Evolutionary conservation across 2,329 filamentous ascomycete species (phyloP).

Genomic region (Paecilomyces dactylethromorphus): DNA sequence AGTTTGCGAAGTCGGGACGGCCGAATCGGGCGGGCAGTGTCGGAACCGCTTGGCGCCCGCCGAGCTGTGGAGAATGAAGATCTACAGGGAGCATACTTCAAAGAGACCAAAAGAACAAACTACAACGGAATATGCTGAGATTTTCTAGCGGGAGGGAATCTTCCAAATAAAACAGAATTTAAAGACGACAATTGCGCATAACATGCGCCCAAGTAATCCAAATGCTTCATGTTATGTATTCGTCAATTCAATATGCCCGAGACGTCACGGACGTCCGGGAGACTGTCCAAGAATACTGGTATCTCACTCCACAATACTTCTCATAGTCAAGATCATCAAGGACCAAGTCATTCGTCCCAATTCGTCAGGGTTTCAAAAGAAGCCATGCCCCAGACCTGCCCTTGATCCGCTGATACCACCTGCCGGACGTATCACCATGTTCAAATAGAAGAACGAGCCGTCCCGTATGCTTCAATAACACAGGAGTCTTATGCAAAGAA

Average conservation of each 20-base stretch:
- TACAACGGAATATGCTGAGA: neutral
- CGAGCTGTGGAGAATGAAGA: too few species aligned
- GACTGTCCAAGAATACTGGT: slow-evolving; percentile 15
- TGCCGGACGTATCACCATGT: neutral
- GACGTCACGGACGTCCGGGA: slow-evolving; percentile 20
- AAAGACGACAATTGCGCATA: neutral
- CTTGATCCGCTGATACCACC: neutral
- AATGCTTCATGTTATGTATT: slow-evolving; percentile 19
- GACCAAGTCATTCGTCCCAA: slow-evolving; percentile 2
- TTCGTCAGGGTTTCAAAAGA: slow-evolving; percentile 1
- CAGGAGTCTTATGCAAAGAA: neutral
- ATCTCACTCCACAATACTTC: slow-evolving; percentile 9
- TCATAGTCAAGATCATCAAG: slow-evolving; percentile 3
- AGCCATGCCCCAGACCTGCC: neutral
- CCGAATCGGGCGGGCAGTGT: neutral
- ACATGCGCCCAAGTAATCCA: slow-evolving; percentile 1
- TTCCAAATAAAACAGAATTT: neutral
- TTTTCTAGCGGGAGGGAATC: neutral
- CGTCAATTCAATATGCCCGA: slow-evolving; percentile 21
- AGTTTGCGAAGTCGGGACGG: neutral
- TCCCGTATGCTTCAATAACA: neutral
- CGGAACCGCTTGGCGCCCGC: neutral
- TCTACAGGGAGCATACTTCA: neutral
- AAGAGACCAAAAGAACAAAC: neutral
- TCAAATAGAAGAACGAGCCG: neutral